Base-by-base conservation (phyloP, 768 basidiomycete genomes). In the Naganishia randhawae region DNA sequence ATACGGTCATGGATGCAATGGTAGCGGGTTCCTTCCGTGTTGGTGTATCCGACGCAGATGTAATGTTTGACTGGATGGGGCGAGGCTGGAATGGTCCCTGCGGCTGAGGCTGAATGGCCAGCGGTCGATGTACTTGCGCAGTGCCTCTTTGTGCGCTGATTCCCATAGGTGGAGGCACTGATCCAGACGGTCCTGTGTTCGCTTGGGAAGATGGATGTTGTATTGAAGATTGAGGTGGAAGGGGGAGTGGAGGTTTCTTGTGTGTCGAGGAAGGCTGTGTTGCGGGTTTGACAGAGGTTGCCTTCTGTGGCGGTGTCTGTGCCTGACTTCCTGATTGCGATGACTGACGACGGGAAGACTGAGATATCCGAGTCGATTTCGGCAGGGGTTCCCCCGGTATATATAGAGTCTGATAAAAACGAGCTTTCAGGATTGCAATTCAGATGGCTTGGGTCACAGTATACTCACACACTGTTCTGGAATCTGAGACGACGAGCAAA, bases 401-500 rank as follows among this genome's bases (percentile, higher is more conserved):
- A 65, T 79, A 78, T 9, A 76, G 78, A 19, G 63, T 65, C 53
- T 61, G 42, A 16, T 16, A 27, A n/a, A 11, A n/a, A 8, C 16
- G 29, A 35, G 5, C 19, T 13, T 42, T 45, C 41, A 51, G 39
- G 11, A n/a, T n/a, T 9, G 35, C 7, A 17, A 42, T 35, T 4
- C 17, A 19, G 17, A 41, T 42, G 17, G 35, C 27, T 50, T n/a
- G n/a, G n/a, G 22, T 17, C n/a, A 22, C 32, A 27, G 25, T 4
- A 31, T 33, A 71, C 74, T 57, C 48, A 78, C 78, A 61, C 78
- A 79, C 48, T 78, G 71, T 52, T 79, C 78, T 11, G 78, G 78
- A 4, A 79, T 77, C 66, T 78, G 74, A 32, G 3, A 32, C 37
- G 22, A 50, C 35, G 50, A 65, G 27, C 25, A 19, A 25, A 37